phyloP scores from a whole-genome alignment of 2,329 filamentous ascomycete genomes.

The Beauveria sp. region DNA sequence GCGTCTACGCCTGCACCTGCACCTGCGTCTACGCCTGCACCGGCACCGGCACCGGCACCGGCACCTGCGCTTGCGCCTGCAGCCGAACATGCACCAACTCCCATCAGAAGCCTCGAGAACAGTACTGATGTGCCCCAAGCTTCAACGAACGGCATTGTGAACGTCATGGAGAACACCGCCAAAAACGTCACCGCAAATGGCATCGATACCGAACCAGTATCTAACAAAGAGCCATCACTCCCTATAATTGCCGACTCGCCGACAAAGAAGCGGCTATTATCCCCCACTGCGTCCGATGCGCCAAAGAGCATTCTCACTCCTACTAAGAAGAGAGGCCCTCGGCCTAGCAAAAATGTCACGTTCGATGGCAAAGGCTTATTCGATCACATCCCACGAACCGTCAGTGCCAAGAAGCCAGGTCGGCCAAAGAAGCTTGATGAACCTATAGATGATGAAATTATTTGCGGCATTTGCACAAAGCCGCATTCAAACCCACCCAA shows the following conservation, averaged over 20 bases:
- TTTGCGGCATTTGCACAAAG: conserved; percentile 49
- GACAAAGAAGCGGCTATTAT: conserved; percentile 9
- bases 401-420: conserved; percentile 20
- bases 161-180: not conserved
- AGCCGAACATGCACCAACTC: not conserved
- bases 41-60: not conserved
- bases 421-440: conserved; percentile 25
- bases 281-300: conserved; percentile 11
- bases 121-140: conserved; percentile 7
- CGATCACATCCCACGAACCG: conserved; percentile 40
- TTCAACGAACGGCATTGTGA: not conserved
- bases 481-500: conserved; percentile 51
- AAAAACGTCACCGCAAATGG: not conserved
- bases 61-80: not conserved
- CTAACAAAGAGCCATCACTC: not conserved
- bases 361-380: conserved; percentile 43
- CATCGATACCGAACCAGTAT: not conserved
- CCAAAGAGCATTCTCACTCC: conserved; percentile 52
- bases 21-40: too few relatives aligned
- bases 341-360: conserved; percentile 45
- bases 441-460: conserved; percentile 39
- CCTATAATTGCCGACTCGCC: not conserved
- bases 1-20: too few relatives aligned
- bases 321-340: conserved; percentile 34
- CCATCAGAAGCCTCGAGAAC: not conserved